These are phyloP conservation scores for Monosporozyma siamensis DNA, from an alignment of 805 yeast species.

Conservation along the genomic window DNA sequence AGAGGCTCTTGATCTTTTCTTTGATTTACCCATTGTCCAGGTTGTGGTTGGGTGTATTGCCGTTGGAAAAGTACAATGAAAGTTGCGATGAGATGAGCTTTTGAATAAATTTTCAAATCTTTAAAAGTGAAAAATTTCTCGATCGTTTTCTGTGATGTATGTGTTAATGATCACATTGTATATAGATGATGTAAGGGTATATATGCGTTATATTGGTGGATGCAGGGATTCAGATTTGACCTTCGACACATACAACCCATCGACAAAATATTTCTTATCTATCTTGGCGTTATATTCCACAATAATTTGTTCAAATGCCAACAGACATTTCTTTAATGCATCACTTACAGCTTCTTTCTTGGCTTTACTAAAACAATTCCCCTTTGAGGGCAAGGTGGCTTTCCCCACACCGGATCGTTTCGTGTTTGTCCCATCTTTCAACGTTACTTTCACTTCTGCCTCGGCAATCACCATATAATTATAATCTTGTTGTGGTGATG, in stretches of 20 bases:
- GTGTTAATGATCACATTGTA: too few species aligned
- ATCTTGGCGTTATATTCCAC: conserved; percentile 29
- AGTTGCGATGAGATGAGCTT: conserved; percentile 2
- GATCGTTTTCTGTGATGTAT: not conserved
- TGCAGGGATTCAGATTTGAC: not conserved
- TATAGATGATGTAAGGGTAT: too few species aligned
- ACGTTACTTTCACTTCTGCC: conserved; percentile 51
- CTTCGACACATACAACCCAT: conserved; percentile 21
- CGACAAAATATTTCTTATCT: conserved; percentile 29
- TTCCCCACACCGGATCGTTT: conserved; percentile 73
- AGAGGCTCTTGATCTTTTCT: conserved; percentile 52
- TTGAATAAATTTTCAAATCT: not conserved
- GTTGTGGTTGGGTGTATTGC: conserved; percentile 20
- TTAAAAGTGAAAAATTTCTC: not conserved
- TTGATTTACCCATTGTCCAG: conserved; percentile 80
- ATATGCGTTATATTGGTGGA: not conserved
- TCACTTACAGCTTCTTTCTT: conserved; percentile 81
- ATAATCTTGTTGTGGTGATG: conserved; percentile 1
- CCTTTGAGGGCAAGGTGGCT: conserved; percentile 49
- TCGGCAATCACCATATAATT: conserved; percentile 27
- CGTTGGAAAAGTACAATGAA: not conserved
- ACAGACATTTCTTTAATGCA: conserved; percentile 67
- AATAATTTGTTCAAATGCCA: conserved; percentile 66
- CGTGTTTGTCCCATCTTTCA: conserved; percentile 74
- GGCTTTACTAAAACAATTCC: conserved; percentile 70